Evolutionary conservation across 108 stramenopile species (phyloP), one percentile per base, ranked within the genome.

Genomic region (Fragilaria crotonensis): DNA sequence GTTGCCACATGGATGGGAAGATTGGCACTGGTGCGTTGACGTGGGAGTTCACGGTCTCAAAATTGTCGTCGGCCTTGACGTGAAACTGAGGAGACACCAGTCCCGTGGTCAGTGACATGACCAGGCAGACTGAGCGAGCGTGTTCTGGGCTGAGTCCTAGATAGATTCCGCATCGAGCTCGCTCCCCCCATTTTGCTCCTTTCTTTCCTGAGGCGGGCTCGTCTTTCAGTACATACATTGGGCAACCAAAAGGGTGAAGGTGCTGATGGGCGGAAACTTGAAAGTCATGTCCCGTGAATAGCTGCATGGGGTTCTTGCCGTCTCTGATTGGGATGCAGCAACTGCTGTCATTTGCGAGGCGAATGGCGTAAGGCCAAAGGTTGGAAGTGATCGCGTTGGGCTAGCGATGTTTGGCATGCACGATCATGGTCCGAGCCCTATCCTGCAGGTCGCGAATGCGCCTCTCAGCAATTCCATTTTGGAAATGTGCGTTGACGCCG

Each of bases 401-500:
- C 67, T 67, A 72, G n/a, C 57, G 26, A 11, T 45, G 11, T 30
- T 47, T 67, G 9, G 68, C 68, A 70, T 66, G 72, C 0, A 70
- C 29, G 3, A 78, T 27, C 27, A 62, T 47, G 5, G 68, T 67
- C 45, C 72, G 21, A 9, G 72, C 68, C 11, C 46, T 20, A 5
- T 73, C 59, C 2, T 59, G 64, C 5, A 78, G 64, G 28, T 70
- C 68, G 29, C 64, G 52, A 45, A 70, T 78, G 4, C 55, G 50
- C 23, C 41, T 53, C 51, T 81, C 75, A 3, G 69, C 70, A 27
- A 74, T 58, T 1, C 80, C 80, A 30, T 74, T 81, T 45, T 76
- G 76, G 25, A 52, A 59, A 52, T 81, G 80, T 45, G 68, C 72
- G n/a, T 57, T 57, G 18, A 77, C 80, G 20, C 68, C 75, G 20